Evolutionary conservation across 2,329 filamentous ascomycete species (phyloP).

Genomic region (Teratosphaeria epicoccoides): DNA sequence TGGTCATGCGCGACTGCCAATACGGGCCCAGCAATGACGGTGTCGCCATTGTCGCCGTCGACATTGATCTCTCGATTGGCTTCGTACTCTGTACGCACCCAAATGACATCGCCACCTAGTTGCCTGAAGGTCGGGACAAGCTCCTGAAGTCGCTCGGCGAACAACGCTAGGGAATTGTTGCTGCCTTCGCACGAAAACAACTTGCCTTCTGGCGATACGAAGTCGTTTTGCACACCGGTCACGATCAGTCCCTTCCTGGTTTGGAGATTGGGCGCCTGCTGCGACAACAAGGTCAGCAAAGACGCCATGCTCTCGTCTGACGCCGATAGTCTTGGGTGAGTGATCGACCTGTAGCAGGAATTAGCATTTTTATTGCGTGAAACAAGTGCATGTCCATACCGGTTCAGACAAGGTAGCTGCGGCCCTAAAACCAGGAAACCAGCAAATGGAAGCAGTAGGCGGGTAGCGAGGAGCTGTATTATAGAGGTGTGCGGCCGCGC

Average conservation of each 20-base stretch:
- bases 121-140: constrained; percentile 65
- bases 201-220: constrained; percentile 55
- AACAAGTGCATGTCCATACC: neutral
- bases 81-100: constrained; percentile 67
- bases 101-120: constrained; percentile 59
- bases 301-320: constrained; percentile 17
- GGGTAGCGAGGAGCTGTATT: neutral
- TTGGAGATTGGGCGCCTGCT: constrained; percentile 42
- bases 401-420: neutral
- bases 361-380: neutral
- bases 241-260: constrained; percentile 64
- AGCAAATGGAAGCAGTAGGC: neutral
- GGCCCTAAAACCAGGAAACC: neutral
- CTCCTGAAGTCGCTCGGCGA: constrained; percentile 54
- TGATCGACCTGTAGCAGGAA: neutral
- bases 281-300: constrained; percentile 34
- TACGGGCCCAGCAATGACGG: constrained; percentile 13
- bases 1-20: neutral
- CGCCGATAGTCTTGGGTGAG: neutral
- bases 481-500: neutral
- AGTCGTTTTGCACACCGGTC: constrained; percentile 86
- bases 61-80: constrained; percentile 12
- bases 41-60: constrained; percentile 13
- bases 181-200: constrained; percentile 45
- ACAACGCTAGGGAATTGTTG: constrained; percentile 42